phyloP scores from a whole-genome alignment of 192 early-diverging fungal genomes.

The Mortierella hygrophila region DNA sequence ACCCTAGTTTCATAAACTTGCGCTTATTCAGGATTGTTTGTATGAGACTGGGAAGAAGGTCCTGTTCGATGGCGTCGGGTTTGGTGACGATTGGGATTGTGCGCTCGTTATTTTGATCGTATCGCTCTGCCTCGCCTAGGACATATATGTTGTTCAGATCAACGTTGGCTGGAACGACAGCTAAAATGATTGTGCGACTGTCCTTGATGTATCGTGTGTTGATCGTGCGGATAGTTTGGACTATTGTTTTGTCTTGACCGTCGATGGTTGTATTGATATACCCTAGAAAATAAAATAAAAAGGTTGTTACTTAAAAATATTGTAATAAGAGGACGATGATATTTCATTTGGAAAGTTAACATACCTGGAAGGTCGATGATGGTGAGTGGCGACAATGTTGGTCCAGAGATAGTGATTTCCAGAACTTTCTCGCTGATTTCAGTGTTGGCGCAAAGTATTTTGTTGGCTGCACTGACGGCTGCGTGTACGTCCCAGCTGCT shows the following conservation, averaged over 20 bases:
- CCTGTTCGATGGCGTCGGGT: conserved; percentile 39
- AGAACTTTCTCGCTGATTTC: conserved; percentile 53
- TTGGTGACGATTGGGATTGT: conserved; percentile 53
- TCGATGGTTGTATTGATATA: conserved; percentile 51
- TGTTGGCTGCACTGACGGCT: conserved; percentile 33
- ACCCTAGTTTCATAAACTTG: conserved; percentile 44
- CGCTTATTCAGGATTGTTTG: conserved; percentile 44
- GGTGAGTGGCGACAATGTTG: conserved; percentile 45
- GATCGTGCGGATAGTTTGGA: conserved; percentile 40
- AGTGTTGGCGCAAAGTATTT: conserved; percentile 28
- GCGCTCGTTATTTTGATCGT: conserved; percentile 39
- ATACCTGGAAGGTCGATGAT: conserved; percentile 36
- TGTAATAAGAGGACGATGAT: no score
- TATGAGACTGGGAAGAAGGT: conserved; percentile 37
- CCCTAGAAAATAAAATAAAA: no score
- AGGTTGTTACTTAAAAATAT: no score
- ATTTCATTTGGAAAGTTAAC: no score
- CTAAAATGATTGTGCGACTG: conserved; percentile 52
- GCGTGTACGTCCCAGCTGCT: not conserved
- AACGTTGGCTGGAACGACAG: conserved; percentile 46
- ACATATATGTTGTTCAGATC: conserved; percentile 44
- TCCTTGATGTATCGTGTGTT: conserved; percentile 49
- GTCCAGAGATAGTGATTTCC: conserved; percentile 42
- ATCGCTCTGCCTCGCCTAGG: conserved; percentile 47
- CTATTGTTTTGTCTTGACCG: conserved; percentile 44